Conservation (phyloP, 139 green algal species). For the Nannochloris sp. region DNA sequence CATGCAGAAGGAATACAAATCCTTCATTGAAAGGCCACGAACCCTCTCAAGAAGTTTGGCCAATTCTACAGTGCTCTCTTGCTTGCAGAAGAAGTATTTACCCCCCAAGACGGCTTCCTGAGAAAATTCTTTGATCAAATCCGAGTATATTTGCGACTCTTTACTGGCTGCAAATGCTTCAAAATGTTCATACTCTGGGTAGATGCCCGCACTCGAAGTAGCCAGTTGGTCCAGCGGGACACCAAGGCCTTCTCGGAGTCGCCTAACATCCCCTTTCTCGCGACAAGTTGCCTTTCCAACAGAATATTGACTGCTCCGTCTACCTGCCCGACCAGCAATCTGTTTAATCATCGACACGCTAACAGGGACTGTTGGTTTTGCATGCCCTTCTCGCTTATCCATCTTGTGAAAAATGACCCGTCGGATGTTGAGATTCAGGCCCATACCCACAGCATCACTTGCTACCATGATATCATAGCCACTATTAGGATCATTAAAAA, state of each 20-base stretch:
- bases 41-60: conserved; percentile 28
- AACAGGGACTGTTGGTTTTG: conserved; percentile 7
- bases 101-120: conserved; percentile 29
- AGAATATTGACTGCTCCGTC: conserved; percentile 20
- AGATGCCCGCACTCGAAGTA: conserved; percentile 25
- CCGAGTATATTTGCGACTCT: conserved; percentile 2
- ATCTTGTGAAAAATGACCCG: conserved; percentile 81
- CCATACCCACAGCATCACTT: conserved; percentile 93
- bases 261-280: conserved; percentile 9
- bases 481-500: conserved; percentile 79
- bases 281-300: conserved; percentile 25
- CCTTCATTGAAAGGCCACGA: conserved; percentile 26
- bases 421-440: conserved; percentile 93
- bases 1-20: conserved; percentile 39
- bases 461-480: conserved; percentile 80
- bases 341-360: conserved; percentile 32
- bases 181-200: conserved; percentile 68
- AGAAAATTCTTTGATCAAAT: conserved; percentile 25
- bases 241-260: conserved; percentile 17
- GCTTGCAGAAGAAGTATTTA: conserved; percentile 43
- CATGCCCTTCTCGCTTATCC: conserved; percentile 62
- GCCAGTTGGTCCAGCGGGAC: conserved; percentile 16
- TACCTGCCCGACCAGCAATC: conserved; percentile 41
- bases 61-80: conserved; percentile 29
- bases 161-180: conserved; percentile 37